A percentile compares a stretch with the other conserved stretches of the same genome.
These are phyloP conservation scores for Collybia sp. DNA, from an alignment of 768 basidiomycete species.

Conservation along the genomic window DNA sequence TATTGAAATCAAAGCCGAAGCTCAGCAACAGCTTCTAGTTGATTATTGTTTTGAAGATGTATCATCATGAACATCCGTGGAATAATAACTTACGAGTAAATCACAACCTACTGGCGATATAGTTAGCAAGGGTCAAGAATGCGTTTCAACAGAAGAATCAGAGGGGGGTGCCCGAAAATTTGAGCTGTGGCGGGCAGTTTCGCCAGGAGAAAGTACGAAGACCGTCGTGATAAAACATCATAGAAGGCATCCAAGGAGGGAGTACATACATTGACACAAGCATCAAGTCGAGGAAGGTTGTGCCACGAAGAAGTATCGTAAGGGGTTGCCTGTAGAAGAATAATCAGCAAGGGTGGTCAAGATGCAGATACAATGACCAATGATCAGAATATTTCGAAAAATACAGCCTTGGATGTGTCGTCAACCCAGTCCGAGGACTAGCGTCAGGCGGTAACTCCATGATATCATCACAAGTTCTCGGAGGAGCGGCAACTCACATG, in stretches of 20 bases:
- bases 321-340: neutral
- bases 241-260: slow-evolving; percentile 14
- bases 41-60: slow-evolving; percentile 45
- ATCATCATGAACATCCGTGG: slow-evolving; percentile 33
- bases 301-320: slow-evolving; percentile 5
- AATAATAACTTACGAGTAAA: neutral
- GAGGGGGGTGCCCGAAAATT: slow-evolving; percentile 73
- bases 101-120: too few species aligned
- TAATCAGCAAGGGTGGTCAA: neutral
- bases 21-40: slow-evolving; percentile 92
- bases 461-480: slow-evolving; percentile 45
- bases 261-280: slow-evolving; percentile 32
- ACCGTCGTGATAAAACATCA: slow-evolving; percentile 91
- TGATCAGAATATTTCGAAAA: slow-evolving; percentile 54
- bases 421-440: slow-evolving; percentile 42
- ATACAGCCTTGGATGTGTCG: slow-evolving; percentile 83
- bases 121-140: neutral
- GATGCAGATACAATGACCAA: slow-evolving; percentile 3
- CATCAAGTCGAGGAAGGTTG: neutral
- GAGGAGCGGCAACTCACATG: slow-evolving; percentile 27
- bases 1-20: slow-evolving; percentile 57
- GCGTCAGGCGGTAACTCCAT: slow-evolving; percentile 89
- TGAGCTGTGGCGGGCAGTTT: slow-evolving; percentile 96
- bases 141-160: slow-evolving; percentile 35
- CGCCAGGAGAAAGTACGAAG: slow-evolving; percentile 79